A percentile compares a stretch with the other conserved stretches of the same genome.
Evolutionary conservation across 331 rosid genomes (phyloP).

Genomic region (Cydonia oblonga): DNA sequence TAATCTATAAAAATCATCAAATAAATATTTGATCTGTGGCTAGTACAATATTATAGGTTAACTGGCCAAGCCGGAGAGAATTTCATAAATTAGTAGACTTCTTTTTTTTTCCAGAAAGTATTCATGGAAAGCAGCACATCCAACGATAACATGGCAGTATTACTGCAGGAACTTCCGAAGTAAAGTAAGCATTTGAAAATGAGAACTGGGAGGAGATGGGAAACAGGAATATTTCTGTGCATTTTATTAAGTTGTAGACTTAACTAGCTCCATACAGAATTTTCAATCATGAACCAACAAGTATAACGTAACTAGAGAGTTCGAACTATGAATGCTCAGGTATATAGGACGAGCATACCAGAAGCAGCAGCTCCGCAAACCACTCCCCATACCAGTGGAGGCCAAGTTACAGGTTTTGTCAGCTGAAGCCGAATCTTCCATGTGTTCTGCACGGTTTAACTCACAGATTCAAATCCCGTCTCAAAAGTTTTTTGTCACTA

Average conservation of each 20-base stretch:
- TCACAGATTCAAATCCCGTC: background rate
- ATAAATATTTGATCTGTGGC: too few species aligned
- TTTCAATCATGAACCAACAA: background rate
- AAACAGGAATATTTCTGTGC: background rate
- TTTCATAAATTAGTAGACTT: background rate
- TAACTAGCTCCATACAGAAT: background rate
- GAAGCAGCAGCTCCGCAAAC: constrained; percentile 99
- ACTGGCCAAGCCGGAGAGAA: background rate
- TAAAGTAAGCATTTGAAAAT: background rate
- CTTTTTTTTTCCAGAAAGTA: too few species aligned
- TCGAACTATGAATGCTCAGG: background rate
- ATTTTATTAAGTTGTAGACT: background rate
- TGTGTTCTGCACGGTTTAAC: constrained; percentile 53
- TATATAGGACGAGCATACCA: constrained; percentile 32
- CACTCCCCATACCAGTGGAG: constrained; percentile 96
- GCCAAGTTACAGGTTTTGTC: constrained; percentile 98
- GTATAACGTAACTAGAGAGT: background rate
- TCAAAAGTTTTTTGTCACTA: background rate
- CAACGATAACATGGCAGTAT: background rate
- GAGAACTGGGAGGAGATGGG: background rate
- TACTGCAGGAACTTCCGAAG: background rate
- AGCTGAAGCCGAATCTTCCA: constrained; percentile 98
- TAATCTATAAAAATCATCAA: too few species aligned
- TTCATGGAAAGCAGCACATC: background rate
- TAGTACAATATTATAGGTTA: too few species aligned